A percentile compares a stretch with the other conserved stretches of the same genome.
These are phyloP conservation scores for Aspergillus caelatus DNA, from an alignment of 2,329 filamentous ascomycete species.

Conservation along the genomic window DNA sequence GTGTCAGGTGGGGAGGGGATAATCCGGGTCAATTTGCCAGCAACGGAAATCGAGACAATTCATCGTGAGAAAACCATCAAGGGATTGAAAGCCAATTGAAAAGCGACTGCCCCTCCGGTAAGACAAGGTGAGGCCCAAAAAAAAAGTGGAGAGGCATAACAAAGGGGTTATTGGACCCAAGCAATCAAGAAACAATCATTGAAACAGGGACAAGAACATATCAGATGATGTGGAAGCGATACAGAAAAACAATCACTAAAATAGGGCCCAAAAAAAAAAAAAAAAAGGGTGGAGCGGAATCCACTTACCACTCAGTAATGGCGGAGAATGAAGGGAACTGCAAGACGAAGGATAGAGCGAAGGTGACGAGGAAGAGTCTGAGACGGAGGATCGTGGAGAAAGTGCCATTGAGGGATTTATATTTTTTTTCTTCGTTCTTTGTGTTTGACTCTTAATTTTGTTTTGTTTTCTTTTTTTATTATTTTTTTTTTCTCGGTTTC, in stretches of 20 bases:
- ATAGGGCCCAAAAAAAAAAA: background rate
- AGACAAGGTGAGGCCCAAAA: background rate
- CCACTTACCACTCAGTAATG: conserved; percentile 22
- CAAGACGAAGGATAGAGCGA: conserved; percentile 36
- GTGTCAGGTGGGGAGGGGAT: conserved; percentile 29
- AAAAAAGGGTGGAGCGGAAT: background rate
- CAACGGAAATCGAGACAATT: conserved; percentile 9
- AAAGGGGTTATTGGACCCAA: background rate
- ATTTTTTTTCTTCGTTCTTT: background rate
- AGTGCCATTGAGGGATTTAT: conserved; percentile 19
- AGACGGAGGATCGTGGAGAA: conserved; percentile 20
- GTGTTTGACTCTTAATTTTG: background rate
- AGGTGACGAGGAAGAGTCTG: conserved; percentile 23
- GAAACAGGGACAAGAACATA: background rate
- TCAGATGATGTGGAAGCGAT: background rate
- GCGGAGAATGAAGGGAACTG: conserved; percentile 28
- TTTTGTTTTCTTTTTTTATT: background rate
- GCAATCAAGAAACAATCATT: background rate
- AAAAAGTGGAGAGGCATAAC: background rate
- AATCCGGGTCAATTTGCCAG: conserved; percentile 8
- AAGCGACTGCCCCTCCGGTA: background rate
- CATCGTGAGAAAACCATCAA: conserved; percentile 10
- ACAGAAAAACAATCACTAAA: background rate
- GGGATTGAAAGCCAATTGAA: background rate
- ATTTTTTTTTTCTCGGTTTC: background rate